Percentiles rank a stretch among this genome's conserved stretches.
phyloP scores from a whole-genome alignment of 768 basidiomycete genomes.

The Termitomyces heimii region DNA sequence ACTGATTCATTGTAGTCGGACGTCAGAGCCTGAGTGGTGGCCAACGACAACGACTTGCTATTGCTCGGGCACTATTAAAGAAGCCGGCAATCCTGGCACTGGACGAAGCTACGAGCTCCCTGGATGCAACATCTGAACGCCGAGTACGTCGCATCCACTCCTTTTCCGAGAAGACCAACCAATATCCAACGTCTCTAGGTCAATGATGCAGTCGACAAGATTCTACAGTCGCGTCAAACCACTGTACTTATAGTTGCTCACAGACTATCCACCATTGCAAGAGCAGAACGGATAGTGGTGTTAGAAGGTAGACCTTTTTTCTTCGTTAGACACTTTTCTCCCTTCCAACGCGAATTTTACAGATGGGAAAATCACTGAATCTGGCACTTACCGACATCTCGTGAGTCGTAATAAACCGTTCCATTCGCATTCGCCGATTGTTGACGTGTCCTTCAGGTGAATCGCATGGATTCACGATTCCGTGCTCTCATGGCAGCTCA shows the following conservation, averaged over 20 bases:
- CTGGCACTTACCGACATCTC: slow-evolving; percentile 75
- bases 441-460: slow-evolving; percentile 36
- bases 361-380: slow-evolving; percentile 79
- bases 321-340: not conserved
- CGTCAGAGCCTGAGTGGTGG: slow-evolving; percentile 71
- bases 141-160: slow-evolving; percentile 36
- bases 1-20: slow-evolving; percentile 39
- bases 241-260: slow-evolving; percentile 91
- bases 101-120: slow-evolving; percentile 85
- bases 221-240: slow-evolving; percentile 70
- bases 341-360: not conserved
- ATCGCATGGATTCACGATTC: slow-evolving; percentile 71
- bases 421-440: not conserved
- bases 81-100: slow-evolving; percentile 84
- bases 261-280: slow-evolving; percentile 82
- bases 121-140: slow-evolving; percentile 87
- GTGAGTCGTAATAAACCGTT: slow-evolving; percentile 31
- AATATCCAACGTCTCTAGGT: slow-evolving; percentile 35
- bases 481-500: slow-evolving; percentile 88
- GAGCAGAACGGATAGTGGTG: slow-evolving; percentile 87
- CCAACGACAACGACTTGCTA: slow-evolving; percentile 76
- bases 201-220: slow-evolving; percentile 88
- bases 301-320: slow-evolving; percentile 57
- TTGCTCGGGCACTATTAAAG: slow-evolving; percentile 82
- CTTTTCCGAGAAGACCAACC: not conserved